phyloP scores from a whole-genome alignment of 2,329 filamentous ascomycete species.

The Fusarium buharicum region DNA sequence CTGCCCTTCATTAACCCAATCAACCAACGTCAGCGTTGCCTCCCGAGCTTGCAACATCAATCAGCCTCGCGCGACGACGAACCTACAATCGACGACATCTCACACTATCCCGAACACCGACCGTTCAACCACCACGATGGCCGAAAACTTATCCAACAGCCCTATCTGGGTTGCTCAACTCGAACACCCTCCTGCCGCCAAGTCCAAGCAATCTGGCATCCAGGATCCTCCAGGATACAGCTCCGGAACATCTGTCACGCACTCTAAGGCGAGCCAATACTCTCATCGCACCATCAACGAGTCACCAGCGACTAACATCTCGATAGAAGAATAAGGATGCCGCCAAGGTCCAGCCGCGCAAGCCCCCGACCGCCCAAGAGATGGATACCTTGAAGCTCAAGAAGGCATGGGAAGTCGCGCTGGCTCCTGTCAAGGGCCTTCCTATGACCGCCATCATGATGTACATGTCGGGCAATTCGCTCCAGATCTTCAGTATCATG shows the following conservation, averaged over 20 bases:
- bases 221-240: constrained; percentile 88
- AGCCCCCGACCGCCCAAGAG: constrained; percentile 79
- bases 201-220: constrained; percentile 73
- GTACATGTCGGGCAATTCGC: constrained; percentile 99
- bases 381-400: constrained; percentile 97
- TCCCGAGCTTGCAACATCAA: constrained; percentile 25
- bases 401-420: constrained; percentile 97
- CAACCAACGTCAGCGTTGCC: constrained; percentile 27
- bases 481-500: constrained; percentile 99
- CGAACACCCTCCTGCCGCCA: constrained; percentile 73
- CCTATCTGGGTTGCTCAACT: constrained; percentile 89
- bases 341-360: constrained; percentile 63
- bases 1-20: constrained; percentile 14
- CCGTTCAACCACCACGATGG: constrained; percentile 7
- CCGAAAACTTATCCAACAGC: constrained; percentile 50
- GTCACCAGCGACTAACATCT: constrained; percentile 11
- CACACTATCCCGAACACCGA: not conserved
- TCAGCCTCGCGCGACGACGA: constrained; percentile 18
- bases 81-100: constrained; percentile 4
- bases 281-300: not conserved
- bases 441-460: constrained; percentile 99
- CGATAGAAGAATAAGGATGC: constrained; percentile 63
- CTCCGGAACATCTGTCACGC: constrained; percentile 58
- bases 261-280: constrained; percentile 64
- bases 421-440: constrained; percentile 91